A percentile compares a stretch with the other conserved stretches of the same genome.
Conservation (phyloP, 106 monocot species). For the Xerophyta viscosa region DNA sequence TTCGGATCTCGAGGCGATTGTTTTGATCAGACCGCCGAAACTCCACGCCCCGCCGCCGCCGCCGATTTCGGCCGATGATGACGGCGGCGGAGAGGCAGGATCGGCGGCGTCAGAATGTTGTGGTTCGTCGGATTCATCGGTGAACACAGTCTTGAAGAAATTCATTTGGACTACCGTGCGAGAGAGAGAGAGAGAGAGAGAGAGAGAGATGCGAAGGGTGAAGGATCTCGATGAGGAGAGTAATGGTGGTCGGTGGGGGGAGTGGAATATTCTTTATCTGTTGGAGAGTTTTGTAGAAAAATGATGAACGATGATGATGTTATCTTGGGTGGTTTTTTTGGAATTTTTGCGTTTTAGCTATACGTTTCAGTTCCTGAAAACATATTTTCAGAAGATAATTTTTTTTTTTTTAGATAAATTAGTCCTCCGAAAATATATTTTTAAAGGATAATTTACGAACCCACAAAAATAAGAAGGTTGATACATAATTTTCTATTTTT, state of each 20-base stretch:
- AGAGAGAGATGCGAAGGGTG: background rate
- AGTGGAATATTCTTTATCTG: too few species aligned
- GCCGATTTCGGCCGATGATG: constrained; percentile 1
- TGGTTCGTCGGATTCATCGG: constrained; percentile 23
- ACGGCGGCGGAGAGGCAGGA: background rate
- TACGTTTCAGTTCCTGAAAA: too few species aligned
- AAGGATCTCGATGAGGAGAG: background rate
- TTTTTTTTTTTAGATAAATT: too few species aligned
- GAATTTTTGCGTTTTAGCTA: too few species aligned
- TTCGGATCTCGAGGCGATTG: constrained; percentile 61
- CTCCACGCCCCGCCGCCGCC: constrained; percentile 18
- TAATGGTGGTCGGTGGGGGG: background rate
- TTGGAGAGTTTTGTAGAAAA: too few species aligned
- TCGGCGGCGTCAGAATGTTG: background rate
- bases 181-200: background rate
- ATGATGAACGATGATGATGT: too few species aligned
- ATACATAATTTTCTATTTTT: too few species aligned
- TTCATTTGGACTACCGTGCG: constrained; percentile 25
- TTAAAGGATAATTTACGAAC: too few species aligned
- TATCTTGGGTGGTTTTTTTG: too few species aligned
- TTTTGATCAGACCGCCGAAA: constrained; percentile 69
- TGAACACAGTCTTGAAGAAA: constrained; percentile 81
- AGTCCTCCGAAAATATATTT: too few species aligned
- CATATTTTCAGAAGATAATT: too few species aligned
- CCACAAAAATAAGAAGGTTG: too few species aligned